phyloP scores from a whole-genome alignment of 176 grass and related monocot genomes.

The Musa beccarii region DNA sequence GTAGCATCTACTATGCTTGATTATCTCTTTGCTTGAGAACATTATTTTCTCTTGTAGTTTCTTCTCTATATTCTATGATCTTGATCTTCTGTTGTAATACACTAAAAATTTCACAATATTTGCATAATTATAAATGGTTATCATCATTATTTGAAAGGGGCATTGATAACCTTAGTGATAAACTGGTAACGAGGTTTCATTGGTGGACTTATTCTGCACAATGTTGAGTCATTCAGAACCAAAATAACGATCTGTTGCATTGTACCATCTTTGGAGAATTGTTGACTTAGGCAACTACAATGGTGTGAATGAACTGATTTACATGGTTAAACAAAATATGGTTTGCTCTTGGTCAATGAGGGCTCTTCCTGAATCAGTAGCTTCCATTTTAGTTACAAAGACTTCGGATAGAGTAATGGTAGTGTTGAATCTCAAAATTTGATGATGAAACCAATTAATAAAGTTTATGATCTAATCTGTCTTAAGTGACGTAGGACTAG shows the following conservation, averaged over 20 bases:
- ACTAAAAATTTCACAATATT: background rate
- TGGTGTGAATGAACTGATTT: constrained; percentile 24
- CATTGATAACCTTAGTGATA: constrained; percentile 29
- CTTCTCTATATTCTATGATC: no score
- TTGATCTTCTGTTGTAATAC: no score
- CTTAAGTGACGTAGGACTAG: no score
- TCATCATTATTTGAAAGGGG: constrained; percentile 39
- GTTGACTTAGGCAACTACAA: constrained; percentile 33
- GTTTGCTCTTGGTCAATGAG: constrained; percentile 26
- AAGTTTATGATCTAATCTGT: no score
- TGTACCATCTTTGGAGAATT: constrained; percentile 72
- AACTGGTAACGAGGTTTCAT: constrained; percentile 26
- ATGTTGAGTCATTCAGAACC: constrained; percentile 60
- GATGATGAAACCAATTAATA: no score
- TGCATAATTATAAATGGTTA: constrained; percentile 80
- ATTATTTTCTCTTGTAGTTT: no score
- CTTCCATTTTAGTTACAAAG: constrained; percentile 50
- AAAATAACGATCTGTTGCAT: constrained; percentile 28
- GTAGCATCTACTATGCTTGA: constrained; percentile 66
- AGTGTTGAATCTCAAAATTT: background rate
- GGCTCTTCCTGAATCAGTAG: constrained; percentile 16
- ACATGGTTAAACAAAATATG: constrained; percentile 28
- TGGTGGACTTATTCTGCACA: constrained; percentile 60
- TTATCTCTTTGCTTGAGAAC: constrained; percentile 51
- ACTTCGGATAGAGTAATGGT: constrained; percentile 67